A percentile compares a stretch with the other conserved stretches of the same genome.
Conservation (phyloP, 768 basidiomycete species). For the Podaxis mareebaensis region DNA sequence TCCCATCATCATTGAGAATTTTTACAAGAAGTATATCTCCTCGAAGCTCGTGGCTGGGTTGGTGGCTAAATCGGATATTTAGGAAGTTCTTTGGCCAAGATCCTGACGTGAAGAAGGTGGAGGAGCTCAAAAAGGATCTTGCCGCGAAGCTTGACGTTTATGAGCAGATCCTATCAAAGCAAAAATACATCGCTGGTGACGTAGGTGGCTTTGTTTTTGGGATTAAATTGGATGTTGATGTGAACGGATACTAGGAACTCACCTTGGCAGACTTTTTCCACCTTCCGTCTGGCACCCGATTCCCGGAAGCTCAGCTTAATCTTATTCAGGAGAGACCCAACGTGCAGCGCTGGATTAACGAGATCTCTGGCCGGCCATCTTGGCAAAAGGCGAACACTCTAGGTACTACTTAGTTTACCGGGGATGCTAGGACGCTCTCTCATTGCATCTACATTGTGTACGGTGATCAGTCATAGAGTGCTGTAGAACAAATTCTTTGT, state of each 20-base stretch:
- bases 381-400: constrained; percentile 46
- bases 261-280: constrained; percentile 49
- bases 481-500: too few relatives aligned
- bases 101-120: constrained; percentile 16
- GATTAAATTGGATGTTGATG: neutral
- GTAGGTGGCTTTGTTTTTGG: constrained; percentile 19
- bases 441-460: too few relatives aligned
- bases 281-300: constrained; percentile 33
- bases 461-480: too few relatives aligned
- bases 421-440: too few relatives aligned
- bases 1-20: constrained; percentile 40
- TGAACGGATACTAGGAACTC: constrained; percentile 28
- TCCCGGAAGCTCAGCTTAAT: constrained; percentile 24
- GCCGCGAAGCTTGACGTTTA: constrained; percentile 42
- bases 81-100: constrained; percentile 25
- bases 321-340: constrained; percentile 41
- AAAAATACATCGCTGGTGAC: constrained; percentile 48
- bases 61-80: neutral
- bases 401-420: neutral
- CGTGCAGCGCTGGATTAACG: constrained; percentile 36
- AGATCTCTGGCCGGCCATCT: constrained; percentile 42
- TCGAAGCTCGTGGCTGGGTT: neutral
- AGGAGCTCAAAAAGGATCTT: constrained; percentile 24
- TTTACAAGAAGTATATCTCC: constrained; percentile 41
- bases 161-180: constrained; percentile 48